These are phyloP conservation scores for Helianthus tuberosus DNA, from an alignment of 129 eudicot species.

Conservation along the genomic window DNA sequence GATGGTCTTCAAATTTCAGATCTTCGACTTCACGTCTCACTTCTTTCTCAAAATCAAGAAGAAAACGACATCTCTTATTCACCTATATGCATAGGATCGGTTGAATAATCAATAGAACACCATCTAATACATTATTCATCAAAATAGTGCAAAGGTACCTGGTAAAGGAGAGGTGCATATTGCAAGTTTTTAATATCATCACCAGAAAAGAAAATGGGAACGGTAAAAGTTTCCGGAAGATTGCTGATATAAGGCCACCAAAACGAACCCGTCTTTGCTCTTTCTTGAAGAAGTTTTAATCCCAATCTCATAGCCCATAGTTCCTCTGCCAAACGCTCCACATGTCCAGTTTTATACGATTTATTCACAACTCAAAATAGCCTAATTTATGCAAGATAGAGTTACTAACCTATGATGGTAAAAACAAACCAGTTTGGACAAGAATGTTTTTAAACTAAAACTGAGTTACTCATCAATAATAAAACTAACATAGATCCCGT, in stretches of 20 bases:
- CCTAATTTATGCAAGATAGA: slow-evolving; percentile 56
- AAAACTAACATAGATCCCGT: no score
- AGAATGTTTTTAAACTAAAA: background rate
- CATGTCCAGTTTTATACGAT: slow-evolving; percentile 76
- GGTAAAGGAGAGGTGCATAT: slow-evolving; percentile 92
- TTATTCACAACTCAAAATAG: slow-evolving; percentile 74
- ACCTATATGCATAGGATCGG: slow-evolving; percentile 44
- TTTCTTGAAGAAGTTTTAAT: slow-evolving; percentile 86
- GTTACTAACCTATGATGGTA: slow-evolving; percentile 40
- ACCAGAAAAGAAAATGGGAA: slow-evolving; percentile 91
- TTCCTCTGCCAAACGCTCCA: slow-evolving; percentile 99
- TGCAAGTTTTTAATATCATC: slow-evolving; percentile 89
- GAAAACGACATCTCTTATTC: slow-evolving; percentile 91
- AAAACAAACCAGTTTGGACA: slow-evolving; percentile 20
- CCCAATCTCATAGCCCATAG: slow-evolving; percentile 97
- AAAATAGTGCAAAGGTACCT: slow-evolving; percentile 46
- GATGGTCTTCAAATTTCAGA: slow-evolving; percentile 56
- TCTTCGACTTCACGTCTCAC: slow-evolving; percentile 58
- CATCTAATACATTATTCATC: background rate
- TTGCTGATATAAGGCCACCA: slow-evolving; percentile 99
- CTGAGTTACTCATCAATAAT: background rate
- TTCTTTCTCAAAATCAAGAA: slow-evolving; percentile 90
- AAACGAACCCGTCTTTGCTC: slow-evolving; percentile 82
- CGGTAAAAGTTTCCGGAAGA: slow-evolving; percentile 84
- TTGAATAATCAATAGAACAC: no score